These are phyloP conservation scores for Fragilariopsis cylindrus DNA, from an alignment of 108 stramenopile genomes.

Conservation along the genomic window DNA sequence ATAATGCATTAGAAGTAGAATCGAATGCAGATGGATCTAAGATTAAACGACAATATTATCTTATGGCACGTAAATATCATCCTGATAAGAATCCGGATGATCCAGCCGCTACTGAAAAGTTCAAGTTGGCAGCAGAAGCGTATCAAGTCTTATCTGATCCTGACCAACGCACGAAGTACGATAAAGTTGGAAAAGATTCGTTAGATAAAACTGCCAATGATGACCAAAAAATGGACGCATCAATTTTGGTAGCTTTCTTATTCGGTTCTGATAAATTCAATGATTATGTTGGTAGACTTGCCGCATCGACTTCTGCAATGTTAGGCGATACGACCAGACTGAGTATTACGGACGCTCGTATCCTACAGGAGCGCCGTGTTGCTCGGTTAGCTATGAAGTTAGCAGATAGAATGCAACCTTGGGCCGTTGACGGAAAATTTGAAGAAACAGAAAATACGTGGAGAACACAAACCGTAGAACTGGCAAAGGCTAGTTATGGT, in stretches of 20 bases:
- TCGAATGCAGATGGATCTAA: constrained; percentile 65
- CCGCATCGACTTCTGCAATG: constrained; percentile 69
- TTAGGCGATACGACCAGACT: constrained; percentile 60
- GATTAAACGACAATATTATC: constrained; percentile 92
- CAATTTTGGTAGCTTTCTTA: constrained; percentile 72
- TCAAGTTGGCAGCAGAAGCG: constrained; percentile 79
- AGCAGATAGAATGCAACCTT: constrained; percentile 53
- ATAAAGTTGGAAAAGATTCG: constrained; percentile 55
- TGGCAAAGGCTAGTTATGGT: constrained; percentile 61
- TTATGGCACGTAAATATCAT: constrained; percentile 89
- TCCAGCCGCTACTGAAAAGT: constrained; percentile 67
- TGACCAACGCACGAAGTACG: constrained; percentile 58
- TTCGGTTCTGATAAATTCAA: constrained; percentile 79
- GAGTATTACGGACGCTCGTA: constrained; percentile 45
- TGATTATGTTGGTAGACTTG: constrained; percentile 63
- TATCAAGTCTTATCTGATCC: constrained; percentile 84
- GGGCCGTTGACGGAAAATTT: constrained; percentile 48
- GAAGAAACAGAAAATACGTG: constrained; percentile 49
- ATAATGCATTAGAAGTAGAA: constrained; percentile 67
- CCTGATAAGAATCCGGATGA: constrained; percentile 82
- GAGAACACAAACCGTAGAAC: constrained; percentile 49
- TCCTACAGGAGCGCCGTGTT: constrained; percentile 56
- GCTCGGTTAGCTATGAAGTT: constrained; percentile 65
- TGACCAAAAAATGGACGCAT: constrained; percentile 44
- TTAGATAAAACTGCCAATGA: constrained; percentile 62